A percentile compares a stretch with the other conserved stretches of the same genome.
phyloP scores from a whole-genome alignment of 768 basidiomycete species.

The Tubosaeta sp. region DNA sequence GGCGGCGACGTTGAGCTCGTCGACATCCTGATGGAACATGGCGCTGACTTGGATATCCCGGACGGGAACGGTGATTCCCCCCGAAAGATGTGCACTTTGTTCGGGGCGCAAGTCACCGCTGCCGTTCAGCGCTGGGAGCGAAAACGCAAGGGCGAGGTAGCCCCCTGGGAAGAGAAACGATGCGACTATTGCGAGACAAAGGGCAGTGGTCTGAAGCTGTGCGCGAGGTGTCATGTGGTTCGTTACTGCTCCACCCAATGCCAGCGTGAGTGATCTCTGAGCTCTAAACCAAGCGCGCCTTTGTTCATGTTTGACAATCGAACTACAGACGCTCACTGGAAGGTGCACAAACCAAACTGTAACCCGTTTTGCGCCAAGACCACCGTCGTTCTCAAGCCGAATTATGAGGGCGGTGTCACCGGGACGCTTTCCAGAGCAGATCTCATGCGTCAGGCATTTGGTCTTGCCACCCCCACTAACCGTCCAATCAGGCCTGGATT shows the following conservation, averaged over 20 bases:
- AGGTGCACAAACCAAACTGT: conserved; percentile 44
- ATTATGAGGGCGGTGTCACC: conserved; percentile 25
- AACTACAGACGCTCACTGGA: conserved; percentile 44
- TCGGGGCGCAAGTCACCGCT: conserved; percentile 44
- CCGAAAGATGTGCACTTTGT: conserved; percentile 25
- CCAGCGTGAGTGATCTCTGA: conserved; percentile 39
- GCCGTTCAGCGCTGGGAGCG: conserved; percentile 43
- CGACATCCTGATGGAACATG: conserved; percentile 46
- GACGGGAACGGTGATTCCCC: conserved; percentile 40
- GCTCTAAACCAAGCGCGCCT: background rate
- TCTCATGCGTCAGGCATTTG: conserved; percentile 27
- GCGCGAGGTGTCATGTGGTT: conserved; percentile 41
- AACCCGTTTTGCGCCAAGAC: conserved; percentile 39
- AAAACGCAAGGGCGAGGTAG: conserved; percentile 41
- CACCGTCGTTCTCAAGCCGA: conserved; percentile 46
- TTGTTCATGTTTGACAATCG: background rate
- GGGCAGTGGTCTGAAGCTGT: conserved; percentile 36
- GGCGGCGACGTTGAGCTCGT: conserved; percentile 32
- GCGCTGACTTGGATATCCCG: conserved; percentile 40
- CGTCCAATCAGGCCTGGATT: conserved; percentile 14
- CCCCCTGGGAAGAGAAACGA: conserved; percentile 37
- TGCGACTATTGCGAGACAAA: conserved; percentile 39
- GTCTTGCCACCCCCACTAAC: conserved; percentile 23
- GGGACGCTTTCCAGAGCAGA: conserved; percentile 26
- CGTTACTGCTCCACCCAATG: conserved; percentile 54